These are phyloP conservation scores for Debaryomyces udenii DNA, from an alignment of 1,139 yeast genomes.

Conservation along the genomic window DNA sequence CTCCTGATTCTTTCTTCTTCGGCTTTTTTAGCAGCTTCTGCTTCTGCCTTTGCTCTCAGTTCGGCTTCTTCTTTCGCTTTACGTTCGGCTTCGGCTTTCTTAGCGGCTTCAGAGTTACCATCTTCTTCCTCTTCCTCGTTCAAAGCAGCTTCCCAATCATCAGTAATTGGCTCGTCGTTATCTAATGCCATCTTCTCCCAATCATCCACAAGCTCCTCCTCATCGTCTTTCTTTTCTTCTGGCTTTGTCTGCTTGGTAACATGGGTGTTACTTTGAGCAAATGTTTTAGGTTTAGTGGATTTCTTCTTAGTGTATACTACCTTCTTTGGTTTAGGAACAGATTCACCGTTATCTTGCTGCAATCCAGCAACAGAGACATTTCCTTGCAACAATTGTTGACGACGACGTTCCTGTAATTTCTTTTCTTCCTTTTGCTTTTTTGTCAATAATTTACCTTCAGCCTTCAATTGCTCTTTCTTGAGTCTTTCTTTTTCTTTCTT, in stretches of 20 bases:
- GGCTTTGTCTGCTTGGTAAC: constrained; percentile 21
- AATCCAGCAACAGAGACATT: constrained; percentile 78
- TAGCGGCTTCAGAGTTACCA: constrained; percentile 19
- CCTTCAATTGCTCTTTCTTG: constrained; percentile 78
- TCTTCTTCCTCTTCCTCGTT: constrained; percentile 24
- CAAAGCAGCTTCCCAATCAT: constrained; percentile 24
- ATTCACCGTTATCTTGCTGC: constrained; percentile 31
- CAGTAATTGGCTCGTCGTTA: constrained; percentile 44
- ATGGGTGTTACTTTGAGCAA: constrained; percentile 26
- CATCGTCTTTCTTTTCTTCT: constrained; percentile 33
- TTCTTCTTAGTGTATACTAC: constrained; percentile 79
- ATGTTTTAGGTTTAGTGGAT: constrained; percentile 46
- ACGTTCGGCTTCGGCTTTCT: constrained; percentile 17
- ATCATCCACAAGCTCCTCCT: constrained; percentile 60
- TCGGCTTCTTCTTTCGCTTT: constrained; percentile 25
- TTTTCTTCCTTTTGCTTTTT: constrained; percentile 96
- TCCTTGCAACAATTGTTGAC: constrained; percentile 80
- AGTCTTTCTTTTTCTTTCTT: constrained; percentile 85
- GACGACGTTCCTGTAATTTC: constrained; percentile 83
- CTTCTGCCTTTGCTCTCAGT: constrained; percentile 23
- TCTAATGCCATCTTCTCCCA: constrained; percentile 68
- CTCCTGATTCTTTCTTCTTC: constrained; percentile 17
- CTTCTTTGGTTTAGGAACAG: constrained; percentile 61
- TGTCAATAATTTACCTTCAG: constrained; percentile 88
- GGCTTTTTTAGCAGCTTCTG: constrained; percentile 20